Percentiles rank a stretch among this genome's conserved stretches.
phyloP scores from a whole-genome alignment of 768 basidiomycete species.

The Russula virescens region DNA sequence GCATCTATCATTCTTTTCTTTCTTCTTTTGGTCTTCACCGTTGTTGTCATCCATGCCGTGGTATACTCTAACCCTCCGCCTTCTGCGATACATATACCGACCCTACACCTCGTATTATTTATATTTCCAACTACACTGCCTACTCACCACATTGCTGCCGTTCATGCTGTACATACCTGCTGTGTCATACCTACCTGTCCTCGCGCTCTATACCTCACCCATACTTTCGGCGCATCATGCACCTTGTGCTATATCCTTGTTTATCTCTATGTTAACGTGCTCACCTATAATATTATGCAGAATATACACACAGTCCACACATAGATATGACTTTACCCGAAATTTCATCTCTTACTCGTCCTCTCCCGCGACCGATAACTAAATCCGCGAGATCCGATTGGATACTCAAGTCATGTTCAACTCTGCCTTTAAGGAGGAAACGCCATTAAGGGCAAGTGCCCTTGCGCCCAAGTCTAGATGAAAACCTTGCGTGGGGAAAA shows the following conservation, averaged over 20 bases:
- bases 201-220: conserved; percentile 14
- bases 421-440: conserved; percentile 2
- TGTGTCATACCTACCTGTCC: conserved; percentile 14
- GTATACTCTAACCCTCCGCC: neutral
- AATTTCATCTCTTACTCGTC: neutral
- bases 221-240: conserved; percentile 1
- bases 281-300: conserved; percentile 17
- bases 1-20: neutral
- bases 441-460: neutral
- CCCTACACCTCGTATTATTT: conserved; percentile 5
- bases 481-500: neutral
- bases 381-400: neutral
- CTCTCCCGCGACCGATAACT: neutral
- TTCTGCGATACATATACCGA: conserved; percentile 8
- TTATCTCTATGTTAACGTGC: conserved; percentile 17
- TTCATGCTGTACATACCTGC: conserved; percentile 22
- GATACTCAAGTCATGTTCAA: neutral
- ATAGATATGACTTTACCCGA: conserved; percentile 9
- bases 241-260: conserved; percentile 20
- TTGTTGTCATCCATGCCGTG: conserved; percentile 12
- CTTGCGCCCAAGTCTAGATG: neutral
- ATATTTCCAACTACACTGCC: neutral
- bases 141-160: neutral
- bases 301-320: conserved; percentile 13
- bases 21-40: conserved; percentile 2